Evolutionary conservation across 2,329 filamentous ascomycete species (phyloP), one percentile per base, ranked within the genome.

Genomic region (Colletotrichum nymphaeae): DNA sequence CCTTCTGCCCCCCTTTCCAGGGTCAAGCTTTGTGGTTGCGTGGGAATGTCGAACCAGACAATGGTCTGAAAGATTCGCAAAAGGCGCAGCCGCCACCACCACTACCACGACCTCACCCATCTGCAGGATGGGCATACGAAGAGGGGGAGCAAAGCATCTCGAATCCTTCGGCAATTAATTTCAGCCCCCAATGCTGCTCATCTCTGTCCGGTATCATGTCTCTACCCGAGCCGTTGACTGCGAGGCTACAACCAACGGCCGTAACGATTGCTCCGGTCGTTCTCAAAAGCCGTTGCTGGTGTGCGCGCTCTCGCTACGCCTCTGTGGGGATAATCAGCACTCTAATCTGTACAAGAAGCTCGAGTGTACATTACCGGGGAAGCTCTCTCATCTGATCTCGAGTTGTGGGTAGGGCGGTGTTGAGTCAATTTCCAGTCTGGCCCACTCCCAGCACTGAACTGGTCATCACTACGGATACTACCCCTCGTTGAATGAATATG

Each of bases 291-390:
- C 66, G 70, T 55, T 30, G 58, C 49, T 70, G 67, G 55, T 49
- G 56, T 55, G 56, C 32, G 24, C 70, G n/a, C 42, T 30, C 32
- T 69, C 32, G 66, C 55, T 57, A 70, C 59, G 66, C 66, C 53
- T 65, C 59, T 70, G 67, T 73, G 60, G 55, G 63, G 55, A 73
- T 57, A 73, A 73, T 70, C 55, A 73, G 70, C 70, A 70, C 60
- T 66, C 56, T 62, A 56, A 70, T 60, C 53, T 64, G 60, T 32
- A 57, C 56, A 52, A 56, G 32, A 49, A 52, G 26, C 52, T 63
- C 19, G 26, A 37, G 14, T 26, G 60, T 37, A 57, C 30, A 35
- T 26, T 35, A 49, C 22, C 7, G 22, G 24, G 30, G 30, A 60
- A 65, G 55, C 32, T 30, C 16, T 53, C 42, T 30, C 19, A 49